Evolutionary conservation across 345 rosid genomes (phyloP).

Genomic region (Hibiscus tridactylites): DNA sequence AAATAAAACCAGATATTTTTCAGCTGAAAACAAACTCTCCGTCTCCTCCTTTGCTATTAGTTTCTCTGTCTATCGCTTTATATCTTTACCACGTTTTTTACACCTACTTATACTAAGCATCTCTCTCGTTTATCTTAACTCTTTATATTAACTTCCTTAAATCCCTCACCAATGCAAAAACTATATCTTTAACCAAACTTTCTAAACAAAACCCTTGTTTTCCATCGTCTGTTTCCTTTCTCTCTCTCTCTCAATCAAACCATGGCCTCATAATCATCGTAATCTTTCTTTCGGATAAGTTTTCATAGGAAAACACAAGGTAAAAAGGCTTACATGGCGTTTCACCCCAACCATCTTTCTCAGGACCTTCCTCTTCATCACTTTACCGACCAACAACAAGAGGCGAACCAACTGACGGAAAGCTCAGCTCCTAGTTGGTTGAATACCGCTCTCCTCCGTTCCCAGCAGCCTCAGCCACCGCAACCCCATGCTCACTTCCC

Average conservation of each 20-base stretch:
- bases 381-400: slow-evolving; percentile 55
- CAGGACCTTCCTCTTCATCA: slow-evolving; percentile 78
- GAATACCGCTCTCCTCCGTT: slow-evolving; percentile 72
- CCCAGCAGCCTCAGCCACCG: slow-evolving; percentile 34
- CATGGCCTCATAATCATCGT: slow-evolving; percentile 15
- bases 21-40: slow-evolving; percentile 16
- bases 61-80: slow-evolving; percentile 1
- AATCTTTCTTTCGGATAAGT: slow-evolving; percentile 23
- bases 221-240: background rate
- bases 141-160: background rate
- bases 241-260: slow-evolving; percentile 4
- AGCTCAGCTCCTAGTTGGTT: slow-evolving; percentile 44
- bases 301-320: background rate
- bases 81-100: slow-evolving; percentile 6
- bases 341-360: slow-evolving; percentile 59
- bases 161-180: background rate
- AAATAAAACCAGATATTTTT: slow-evolving; percentile 9
- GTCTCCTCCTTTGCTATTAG: background rate
- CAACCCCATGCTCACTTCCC: slow-evolving; percentile 30
- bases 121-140: background rate
- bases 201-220: background rate
- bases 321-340: slow-evolving; percentile 42
- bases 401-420: slow-evolving; percentile 32
- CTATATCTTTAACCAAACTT: background rate
- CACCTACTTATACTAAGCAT: background rate